A percentile compares a stretch with the other conserved stretches of the same genome.
Evolutionary conservation across 257 asterid genomes (phyloP).

Genomic region (Sherardia arvensis): DNA sequence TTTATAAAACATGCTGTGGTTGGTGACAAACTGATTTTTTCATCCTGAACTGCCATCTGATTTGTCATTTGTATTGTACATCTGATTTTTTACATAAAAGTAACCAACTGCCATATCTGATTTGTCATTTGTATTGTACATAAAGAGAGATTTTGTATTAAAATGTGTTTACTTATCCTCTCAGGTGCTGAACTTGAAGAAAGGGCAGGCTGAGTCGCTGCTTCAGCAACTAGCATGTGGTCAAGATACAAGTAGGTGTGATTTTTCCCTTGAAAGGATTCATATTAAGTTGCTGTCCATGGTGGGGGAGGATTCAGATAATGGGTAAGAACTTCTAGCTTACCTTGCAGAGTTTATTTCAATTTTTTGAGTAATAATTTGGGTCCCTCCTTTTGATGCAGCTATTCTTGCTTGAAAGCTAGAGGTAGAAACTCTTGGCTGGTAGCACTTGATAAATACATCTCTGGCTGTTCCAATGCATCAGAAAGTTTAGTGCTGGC

Average conservation of each 20-base stretch:
- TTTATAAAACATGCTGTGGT: not conserved
- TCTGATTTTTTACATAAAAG: too few relatives aligned
- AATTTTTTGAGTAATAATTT: not conserved
- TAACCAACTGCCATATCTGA: not conserved
- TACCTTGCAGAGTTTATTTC: not conserved
- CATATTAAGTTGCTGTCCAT: constrained; percentile 16
- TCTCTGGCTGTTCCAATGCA: not conserved
- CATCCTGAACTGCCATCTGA: not conserved
- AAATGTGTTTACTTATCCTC: not conserved
- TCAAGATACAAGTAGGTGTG: not conserved
- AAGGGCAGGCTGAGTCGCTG: constrained; percentile 10
- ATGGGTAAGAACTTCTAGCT: constrained; percentile 10
- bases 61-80: not conserved
- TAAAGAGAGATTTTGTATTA: not conserved
- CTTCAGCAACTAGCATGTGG: constrained; percentile 8
- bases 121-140: not conserved
- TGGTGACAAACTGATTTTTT: not conserved
- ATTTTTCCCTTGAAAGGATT: constrained; percentile 8
- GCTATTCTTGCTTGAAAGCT: constrained; percentile 12
- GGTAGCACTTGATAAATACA: constrained; percentile 10
- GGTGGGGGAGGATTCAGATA: constrained; percentile 6
- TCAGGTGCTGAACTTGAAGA: constrained; percentile 16
- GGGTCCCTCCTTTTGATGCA: constrained; percentile 8
- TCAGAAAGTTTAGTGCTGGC: constrained; percentile 5
- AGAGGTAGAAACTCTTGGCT: constrained; percentile 19